These are phyloP conservation scores for Taphrina pruni DNA, from an alignment of 1,139 yeast genomes.

Conservation along the genomic window DNA sequence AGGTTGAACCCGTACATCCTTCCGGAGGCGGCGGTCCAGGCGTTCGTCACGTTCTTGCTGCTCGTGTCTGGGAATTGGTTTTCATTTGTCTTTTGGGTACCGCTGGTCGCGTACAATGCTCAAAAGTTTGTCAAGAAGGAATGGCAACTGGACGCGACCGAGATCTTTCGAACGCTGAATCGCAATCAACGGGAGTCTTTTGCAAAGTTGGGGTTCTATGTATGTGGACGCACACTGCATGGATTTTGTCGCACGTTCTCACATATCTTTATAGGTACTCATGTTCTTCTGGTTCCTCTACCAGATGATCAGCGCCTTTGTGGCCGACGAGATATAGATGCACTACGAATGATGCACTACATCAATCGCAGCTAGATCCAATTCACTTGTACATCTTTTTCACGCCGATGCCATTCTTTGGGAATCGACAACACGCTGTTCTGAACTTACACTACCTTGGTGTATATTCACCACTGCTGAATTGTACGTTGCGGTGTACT, in stretches of 20 bases:
- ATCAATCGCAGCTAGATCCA: too few species aligned
- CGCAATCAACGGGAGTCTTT: slow-evolving; percentile 93
- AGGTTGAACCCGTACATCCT: slow-evolving; percentile 83
- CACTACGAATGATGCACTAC: too few species aligned
- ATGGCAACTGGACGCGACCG: slow-evolving; percentile 94
- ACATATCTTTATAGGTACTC: slow-evolving; percentile 3
- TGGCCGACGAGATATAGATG: slow-evolving; percentile 59
- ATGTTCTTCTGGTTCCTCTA: slow-evolving; percentile 36
- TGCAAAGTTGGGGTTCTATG: slow-evolving; percentile 85
- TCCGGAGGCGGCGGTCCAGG: slow-evolving; percentile 91
- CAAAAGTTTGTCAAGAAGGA: slow-evolving; percentile 76
- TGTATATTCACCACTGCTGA: too few species aligned
- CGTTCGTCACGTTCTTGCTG: slow-evolving; percentile 69
- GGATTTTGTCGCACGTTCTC: background rate
- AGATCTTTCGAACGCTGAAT: slow-evolving; percentile 82
- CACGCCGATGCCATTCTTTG: too few species aligned
- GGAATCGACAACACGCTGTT: too few species aligned
- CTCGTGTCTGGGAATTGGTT: slow-evolving; percentile 93
- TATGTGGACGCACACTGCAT: slow-evolving; percentile 37
- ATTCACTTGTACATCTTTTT: too few species aligned
- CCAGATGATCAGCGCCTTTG: slow-evolving; percentile 88
- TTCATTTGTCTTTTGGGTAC: slow-evolving; percentile 82
- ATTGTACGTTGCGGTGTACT: too few species aligned
- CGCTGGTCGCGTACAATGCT: slow-evolving; percentile 79
- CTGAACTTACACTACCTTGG: too few species aligned